Evolutionary conservation across 2,329 filamentous ascomycete species (phyloP), one percentile per base, ranked within the genome.

Genomic region (Chaetomiaceae sp.): DNA sequence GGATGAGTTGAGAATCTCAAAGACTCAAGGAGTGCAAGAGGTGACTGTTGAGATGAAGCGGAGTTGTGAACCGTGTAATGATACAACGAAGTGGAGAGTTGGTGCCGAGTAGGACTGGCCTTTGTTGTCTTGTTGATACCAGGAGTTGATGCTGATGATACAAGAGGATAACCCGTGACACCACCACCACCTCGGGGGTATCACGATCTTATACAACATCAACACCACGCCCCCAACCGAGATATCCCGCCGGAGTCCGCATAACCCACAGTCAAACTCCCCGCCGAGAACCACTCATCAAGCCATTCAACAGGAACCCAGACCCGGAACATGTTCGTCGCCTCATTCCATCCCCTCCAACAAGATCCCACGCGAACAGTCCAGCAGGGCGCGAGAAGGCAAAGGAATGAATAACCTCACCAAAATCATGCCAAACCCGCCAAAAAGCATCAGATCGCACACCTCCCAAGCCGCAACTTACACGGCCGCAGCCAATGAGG

Each of bases 341-440:
- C 9, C 36, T 27, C 34, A 12, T 4, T 23, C 37, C 45, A 22
- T 9, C 15, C 4, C 14, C 29, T 20, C 29, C 6, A 20, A 5
- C 20, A 8, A 36, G 2, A 17, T 4, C 34, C 34, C 7, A 37
- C 34, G n/a, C 34, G 17, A 37, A 9, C 34, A 19, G n/a, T 17
- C 4, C 34, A 37, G 8, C n/a, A 17, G 33, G 5, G 3, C 12
- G 6, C 14, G 14, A 14, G n/a, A 11, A 5, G 33, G 17, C 3
- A 17, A n/a, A 37, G n/a, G 5, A 17, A n/a, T 8, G n/a, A n/a
- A 15, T 7, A 8, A 37, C 3, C 14, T 7, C 14, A 7, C 27
- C 15, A 12, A 40, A 8, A 54, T 54, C 46, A 50, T 17, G 52
- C 34, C 52, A 50, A 40, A 15, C 6, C 6, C 5, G 19, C 14